Evolutionary conservation across 2,329 filamentous ascomycete genomes (phyloP).

Genomic region (Curvularia verruculosa): DNA sequence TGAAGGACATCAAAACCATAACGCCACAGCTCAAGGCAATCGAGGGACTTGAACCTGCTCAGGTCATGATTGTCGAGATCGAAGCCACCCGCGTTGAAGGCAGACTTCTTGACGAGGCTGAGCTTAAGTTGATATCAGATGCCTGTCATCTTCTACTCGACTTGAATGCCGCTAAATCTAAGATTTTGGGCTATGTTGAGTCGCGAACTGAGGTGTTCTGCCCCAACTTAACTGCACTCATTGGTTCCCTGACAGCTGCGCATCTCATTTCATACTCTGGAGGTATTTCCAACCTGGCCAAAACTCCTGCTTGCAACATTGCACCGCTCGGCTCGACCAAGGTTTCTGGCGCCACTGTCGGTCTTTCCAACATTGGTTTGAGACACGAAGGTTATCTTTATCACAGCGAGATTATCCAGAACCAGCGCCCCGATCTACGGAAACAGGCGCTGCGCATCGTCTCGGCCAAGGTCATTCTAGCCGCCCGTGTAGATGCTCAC

Average conservation of each 20-base stretch:
- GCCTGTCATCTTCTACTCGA: slow-evolving; percentile 90
- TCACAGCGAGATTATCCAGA: slow-evolving; percentile 85
- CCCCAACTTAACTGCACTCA: slow-evolving; percentile 86
- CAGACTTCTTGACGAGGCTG: slow-evolving; percentile 73
- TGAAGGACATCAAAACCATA: slow-evolving; percentile 84
- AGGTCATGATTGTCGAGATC: slow-evolving; percentile 93
- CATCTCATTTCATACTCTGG: slow-evolving; percentile 96
- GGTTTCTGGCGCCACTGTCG: slow-evolving; percentile 78
- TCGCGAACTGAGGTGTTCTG: slow-evolving; percentile 97
- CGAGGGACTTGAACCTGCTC: slow-evolving; percentile 75
- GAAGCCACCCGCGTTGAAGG: slow-evolving; percentile 92
- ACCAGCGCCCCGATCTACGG: slow-evolving; percentile 84
- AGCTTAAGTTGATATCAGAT: slow-evolving; percentile 73
- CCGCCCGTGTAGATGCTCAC: slow-evolving; percentile 85
- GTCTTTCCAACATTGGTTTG: slow-evolving; percentile 83
- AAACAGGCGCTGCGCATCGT: slow-evolving; percentile 95
- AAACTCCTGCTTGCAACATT: slow-evolving; percentile 92
- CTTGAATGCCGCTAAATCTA: slow-evolving; percentile 84
- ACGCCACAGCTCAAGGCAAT: slow-evolving; percentile 79
- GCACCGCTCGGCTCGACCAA: slow-evolving; percentile 90
- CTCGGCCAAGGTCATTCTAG: slow-evolving; percentile 90
- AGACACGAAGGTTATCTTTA: slow-evolving; percentile 93
- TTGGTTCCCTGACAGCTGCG: slow-evolving; percentile 90
- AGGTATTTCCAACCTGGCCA: slow-evolving; percentile 84
- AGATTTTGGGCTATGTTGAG: slow-evolving; percentile 90